Conservation (phyloP, 306 rosid species). For the Datisca glomerata region DNA sequence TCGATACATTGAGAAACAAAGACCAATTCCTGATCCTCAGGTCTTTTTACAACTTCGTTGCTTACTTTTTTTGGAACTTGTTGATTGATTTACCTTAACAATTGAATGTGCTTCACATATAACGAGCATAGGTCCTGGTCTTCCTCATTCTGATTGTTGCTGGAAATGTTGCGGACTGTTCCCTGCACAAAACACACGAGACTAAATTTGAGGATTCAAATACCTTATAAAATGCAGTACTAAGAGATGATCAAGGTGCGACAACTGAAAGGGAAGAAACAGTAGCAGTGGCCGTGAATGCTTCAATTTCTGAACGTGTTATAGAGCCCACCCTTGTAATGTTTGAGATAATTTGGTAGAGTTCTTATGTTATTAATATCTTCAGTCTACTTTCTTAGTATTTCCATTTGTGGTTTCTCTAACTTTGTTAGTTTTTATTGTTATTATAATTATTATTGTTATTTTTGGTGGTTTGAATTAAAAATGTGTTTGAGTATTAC, state of each 20-base stretch:
- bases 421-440: not conserved
- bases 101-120: no score
- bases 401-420: not conserved
- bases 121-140: no score
- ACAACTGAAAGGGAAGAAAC: slow-evolving; percentile 27
- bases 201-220: slow-evolving; percentile 42
- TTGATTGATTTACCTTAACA: no score
- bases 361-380: slow-evolving; percentile 1
- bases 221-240: slow-evolving; percentile 30
- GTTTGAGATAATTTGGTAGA: slow-evolving; percentile 66
- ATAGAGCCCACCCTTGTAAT: slow-evolving; percentile 91
- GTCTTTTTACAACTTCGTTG: no score
- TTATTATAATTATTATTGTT: no score
- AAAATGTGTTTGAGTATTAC: no score
- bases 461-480: no score
- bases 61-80: no score
- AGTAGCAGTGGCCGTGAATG: slow-evolving; percentile 48
- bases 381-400: not conserved
- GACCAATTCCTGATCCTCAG: no score
- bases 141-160: no score
- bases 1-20: no score
- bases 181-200: no score
- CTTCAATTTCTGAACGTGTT: slow-evolving; percentile 75
- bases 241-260: slow-evolving; percentile 55
- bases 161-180: slow-evolving; percentile 38